Base-by-base conservation (phyloP, 495 filamentous ascomycete genomes). In the Glutinoglossum americanum region DNA sequence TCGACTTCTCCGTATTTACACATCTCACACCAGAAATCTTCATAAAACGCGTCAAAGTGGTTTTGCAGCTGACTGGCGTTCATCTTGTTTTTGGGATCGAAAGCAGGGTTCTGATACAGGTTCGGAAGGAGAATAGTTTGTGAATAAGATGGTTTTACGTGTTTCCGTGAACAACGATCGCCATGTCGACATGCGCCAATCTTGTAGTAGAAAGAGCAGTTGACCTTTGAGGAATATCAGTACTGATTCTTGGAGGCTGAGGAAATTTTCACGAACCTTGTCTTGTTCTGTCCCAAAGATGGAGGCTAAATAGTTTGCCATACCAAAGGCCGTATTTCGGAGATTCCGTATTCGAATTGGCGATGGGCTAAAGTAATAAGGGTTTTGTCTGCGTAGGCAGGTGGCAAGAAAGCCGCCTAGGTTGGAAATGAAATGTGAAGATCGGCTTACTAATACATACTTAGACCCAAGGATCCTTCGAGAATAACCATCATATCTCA, bases 261-360 rank as follows among this genome's bases (percentile, higher is more conserved):
- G n/a, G 33, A 48, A n/a, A 33, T 76, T 84, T 11, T 41, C 15
- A 15, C 37, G 8, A 11, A 41, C 37, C 69, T 97, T 98, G 81
- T 98, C 92, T 69, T 96, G 93, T 75, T 98, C 93, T 8, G 92
- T 98, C 65, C 92, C 92, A 79, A 98, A 98, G 74, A 98, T 98
- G 66, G 87, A 94, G 68, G 92, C 92, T 69, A 98, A 88, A 68
- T 97, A 98, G 80, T 94, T 96, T 68, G 90, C 90, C 79, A 83
- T 83, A 30, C 17, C 13, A 23, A 45, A 45, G n/a, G 10, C 5
- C 1, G 19, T n/a, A 4, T 41, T 2, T 15, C 13, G 3, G 37
- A 41, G 37, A 41, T 41, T 7, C 15, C 37, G 15, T 17, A 17
- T 11, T 41, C 10, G 17, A 23, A 21, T 19, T 21, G 41, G 9